Percentiles rank a stretch among this genome's conserved stretches.
These are phyloP conservation scores for Monilinia fructicola DNA, from an alignment of 2,329 filamentous ascomycete species.

Conservation along the genomic window DNA sequence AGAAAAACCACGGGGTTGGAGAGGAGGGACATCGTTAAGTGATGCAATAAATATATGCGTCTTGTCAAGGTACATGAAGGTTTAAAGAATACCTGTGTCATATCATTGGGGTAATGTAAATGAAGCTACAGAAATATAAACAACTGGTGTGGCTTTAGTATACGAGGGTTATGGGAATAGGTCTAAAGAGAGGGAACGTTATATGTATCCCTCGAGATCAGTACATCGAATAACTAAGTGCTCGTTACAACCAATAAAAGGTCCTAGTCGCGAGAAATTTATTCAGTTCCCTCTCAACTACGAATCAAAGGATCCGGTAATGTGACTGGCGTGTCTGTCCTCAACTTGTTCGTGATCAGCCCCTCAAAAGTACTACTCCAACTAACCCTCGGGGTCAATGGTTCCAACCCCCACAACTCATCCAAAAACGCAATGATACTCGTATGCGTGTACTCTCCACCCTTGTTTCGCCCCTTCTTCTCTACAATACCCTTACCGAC, in stretches of 20 bases:
- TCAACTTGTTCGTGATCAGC: slow-evolving; percentile 31
- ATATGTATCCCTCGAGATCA: neutral
- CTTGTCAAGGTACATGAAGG: neutral
- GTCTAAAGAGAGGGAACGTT: neutral
- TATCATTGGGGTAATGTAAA: neutral
- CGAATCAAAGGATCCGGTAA: slow-evolving; percentile 32
- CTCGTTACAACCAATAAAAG: neutral
- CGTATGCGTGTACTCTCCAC: slow-evolving; percentile 47
- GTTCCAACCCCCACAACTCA: slow-evolving; percentile 44
- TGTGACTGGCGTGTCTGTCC: slow-evolving; percentile 32
- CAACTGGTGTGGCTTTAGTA: neutral
- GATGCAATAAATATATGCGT: neutral
- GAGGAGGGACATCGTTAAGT: no score
- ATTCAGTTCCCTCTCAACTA: slow-evolving; percentile 14
- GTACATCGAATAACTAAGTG: neutral
- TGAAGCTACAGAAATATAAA: neutral
- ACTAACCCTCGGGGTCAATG: slow-evolving; percentile 32
- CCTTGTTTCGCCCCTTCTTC: slow-evolving; percentile 42
- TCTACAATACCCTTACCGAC: slow-evolving; percentile 46
- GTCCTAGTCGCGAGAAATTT: neutral
- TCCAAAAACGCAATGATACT: slow-evolving; percentile 46
- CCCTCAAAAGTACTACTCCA: slow-evolving; percentile 35
- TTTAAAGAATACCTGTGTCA: neutral
- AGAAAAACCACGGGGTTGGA: neutral
- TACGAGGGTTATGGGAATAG: neutral